phyloP scores from a whole-genome alignment of 768 basidiomycete genomes.

The Harrya chromipes region DNA sequence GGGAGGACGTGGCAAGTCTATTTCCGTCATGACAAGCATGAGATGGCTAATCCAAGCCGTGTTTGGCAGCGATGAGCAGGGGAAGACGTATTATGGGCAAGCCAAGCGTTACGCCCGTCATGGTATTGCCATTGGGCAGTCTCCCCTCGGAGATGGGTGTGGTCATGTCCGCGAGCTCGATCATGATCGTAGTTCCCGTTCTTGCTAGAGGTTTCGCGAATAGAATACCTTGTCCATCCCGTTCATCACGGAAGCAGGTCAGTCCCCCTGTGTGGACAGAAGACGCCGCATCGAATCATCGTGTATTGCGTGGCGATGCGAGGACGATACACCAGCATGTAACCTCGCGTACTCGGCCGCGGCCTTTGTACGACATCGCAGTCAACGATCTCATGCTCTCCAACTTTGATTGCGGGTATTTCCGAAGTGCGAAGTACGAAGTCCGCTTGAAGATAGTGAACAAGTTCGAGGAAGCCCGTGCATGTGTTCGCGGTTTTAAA shows the following conservation, averaged over 20 bases:
- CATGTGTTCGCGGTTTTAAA: conserved; percentile 18
- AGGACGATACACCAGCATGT: conserved; percentile 25
- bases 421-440: too few relatives aligned
- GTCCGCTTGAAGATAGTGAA: conserved; percentile 42
- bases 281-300: conserved; percentile 11
- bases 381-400: too few relatives aligned
- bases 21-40: conserved; percentile 29
- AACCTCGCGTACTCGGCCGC: too few relatives aligned
- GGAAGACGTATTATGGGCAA: conserved; percentile 23
- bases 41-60: conserved; percentile 42
- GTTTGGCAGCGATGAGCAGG: conserved; percentile 44
- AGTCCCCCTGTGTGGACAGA: conserved; percentile 17
- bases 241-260: conserved; percentile 15
- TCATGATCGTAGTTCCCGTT: conserved; percentile 4
- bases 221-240: conserved; percentile 40
- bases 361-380: too few relatives aligned
- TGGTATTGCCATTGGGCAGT: not conserved
- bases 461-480: conserved; percentile 17
- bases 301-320: not conserved
- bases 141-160: conserved; percentile 9
- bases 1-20: conserved; percentile 11
- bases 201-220: conserved; percentile 50
- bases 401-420: conserved; percentile 25
- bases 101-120: not conserved
- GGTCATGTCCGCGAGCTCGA: conserved; percentile 2